Conservation (phyloP, 345 rosid species). For the Populus simonii region DNA sequence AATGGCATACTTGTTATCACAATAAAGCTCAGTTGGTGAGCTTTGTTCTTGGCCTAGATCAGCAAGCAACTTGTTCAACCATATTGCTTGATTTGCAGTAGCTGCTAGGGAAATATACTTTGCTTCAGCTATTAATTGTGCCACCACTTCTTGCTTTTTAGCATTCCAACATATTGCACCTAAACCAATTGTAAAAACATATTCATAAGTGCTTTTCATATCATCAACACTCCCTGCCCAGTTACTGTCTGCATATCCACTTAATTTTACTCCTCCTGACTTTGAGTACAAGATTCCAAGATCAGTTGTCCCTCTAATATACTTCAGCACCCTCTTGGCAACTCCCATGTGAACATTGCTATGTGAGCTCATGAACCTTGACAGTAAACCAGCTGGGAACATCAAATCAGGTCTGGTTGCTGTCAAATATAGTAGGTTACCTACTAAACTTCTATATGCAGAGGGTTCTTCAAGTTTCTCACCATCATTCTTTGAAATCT, state of each 20-base stretch:
- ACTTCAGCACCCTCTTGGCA: background rate
- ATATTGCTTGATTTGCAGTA: background rate
- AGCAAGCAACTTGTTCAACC: background rate
- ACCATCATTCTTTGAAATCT: background rate
- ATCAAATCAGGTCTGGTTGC: background rate
- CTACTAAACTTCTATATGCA: background rate
- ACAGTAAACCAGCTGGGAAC: background rate
- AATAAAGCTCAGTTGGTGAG: background rate
- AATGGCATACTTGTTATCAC: background rate
- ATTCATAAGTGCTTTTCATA: too few relatives aligned
- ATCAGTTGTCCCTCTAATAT: too few relatives aligned
- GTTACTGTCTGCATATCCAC: background rate
- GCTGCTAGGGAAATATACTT: background rate
- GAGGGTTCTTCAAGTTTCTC: background rate
- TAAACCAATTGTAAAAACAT: background rate
- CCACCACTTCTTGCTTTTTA: background rate
- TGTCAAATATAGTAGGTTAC: background rate
- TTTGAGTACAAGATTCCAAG: background rate
- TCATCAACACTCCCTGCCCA: too few relatives aligned
- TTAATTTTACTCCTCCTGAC: accelerated
- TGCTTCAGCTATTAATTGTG: background rate
- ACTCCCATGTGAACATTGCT: background rate
- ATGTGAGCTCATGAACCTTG: background rate
- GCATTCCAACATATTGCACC: background rate
- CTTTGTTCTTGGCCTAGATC: too few relatives aligned